Evolutionary conservation across 306 rosid species (phyloP).

Genomic region (Prunus fruticosa): DNA sequence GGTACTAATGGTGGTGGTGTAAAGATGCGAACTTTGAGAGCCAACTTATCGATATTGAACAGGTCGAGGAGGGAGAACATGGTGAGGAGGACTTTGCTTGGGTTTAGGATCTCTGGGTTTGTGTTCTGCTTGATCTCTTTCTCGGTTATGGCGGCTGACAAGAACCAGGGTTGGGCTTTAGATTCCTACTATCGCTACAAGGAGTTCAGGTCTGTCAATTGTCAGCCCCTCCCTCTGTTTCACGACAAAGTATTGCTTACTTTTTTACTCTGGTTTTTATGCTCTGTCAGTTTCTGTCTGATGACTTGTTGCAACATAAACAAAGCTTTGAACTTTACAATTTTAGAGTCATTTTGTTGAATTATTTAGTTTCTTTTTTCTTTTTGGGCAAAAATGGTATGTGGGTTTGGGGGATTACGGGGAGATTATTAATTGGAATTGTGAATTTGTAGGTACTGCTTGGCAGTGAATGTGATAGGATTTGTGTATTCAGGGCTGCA

Average conservation of each 20-base stretch:
- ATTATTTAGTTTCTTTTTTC: not conserved
- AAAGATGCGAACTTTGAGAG: slow-evolving; percentile 40
- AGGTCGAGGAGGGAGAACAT: slow-evolving; percentile 35
- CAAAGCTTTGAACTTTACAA: not conserved
- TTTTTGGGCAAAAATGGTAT: not conserved
- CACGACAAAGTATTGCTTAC: too few relatives aligned
- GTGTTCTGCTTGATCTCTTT: slow-evolving; percentile 58
- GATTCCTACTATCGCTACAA: slow-evolving; percentile 53
- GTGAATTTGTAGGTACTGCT: slow-evolving; percentile 44
- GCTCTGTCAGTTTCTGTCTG: too few relatives aligned
- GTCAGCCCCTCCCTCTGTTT: not conserved
- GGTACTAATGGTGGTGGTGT: slow-evolving; percentile 17
- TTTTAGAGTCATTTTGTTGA: not conserved
- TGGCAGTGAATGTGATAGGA: slow-evolving; percentile 60
- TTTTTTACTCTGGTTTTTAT: not conserved
- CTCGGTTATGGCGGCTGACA: slow-evolving; percentile 61
- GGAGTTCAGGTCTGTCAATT: slow-evolving; percentile 60
- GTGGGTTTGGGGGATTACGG: not conserved
- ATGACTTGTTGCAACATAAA: not conserved
- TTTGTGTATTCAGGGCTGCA: slow-evolving; percentile 69
- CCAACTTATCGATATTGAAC: slow-evolving; percentile 33
- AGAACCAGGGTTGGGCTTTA: slow-evolving; percentile 61
- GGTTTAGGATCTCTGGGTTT: slow-evolving; percentile 48
- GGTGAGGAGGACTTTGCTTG: slow-evolving; percentile 47
- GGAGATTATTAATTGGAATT: not conserved